Percentiles rank a stretch among this genome's conserved stretches.
phyloP scores from a whole-genome alignment of 1,139 yeast genomes.

The Debaryomyces robertsiae region DNA sequence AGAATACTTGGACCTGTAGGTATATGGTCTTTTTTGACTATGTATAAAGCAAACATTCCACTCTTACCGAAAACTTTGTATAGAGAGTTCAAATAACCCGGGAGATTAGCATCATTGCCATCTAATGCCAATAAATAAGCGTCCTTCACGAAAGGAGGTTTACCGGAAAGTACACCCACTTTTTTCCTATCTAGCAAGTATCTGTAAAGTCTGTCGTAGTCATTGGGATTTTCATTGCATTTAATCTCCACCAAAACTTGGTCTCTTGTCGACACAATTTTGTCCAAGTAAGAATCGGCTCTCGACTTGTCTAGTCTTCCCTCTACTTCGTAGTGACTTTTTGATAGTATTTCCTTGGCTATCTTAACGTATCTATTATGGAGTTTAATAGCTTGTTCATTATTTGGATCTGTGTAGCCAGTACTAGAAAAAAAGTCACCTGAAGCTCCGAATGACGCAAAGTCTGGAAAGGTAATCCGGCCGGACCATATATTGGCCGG shows the following conservation, averaged over 20 bases:
- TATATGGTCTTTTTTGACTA: slow-evolving; percentile 47
- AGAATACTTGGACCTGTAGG: slow-evolving; percentile 26
- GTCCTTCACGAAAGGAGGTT: slow-evolving; percentile 60
- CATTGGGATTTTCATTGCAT: slow-evolving; percentile 25
- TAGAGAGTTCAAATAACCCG: slow-evolving; percentile 28
- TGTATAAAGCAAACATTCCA: slow-evolving; percentile 48
- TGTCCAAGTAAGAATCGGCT: slow-evolving; percentile 60
- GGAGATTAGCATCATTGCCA: slow-evolving; percentile 28
- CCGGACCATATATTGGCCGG: slow-evolving; percentile 54
- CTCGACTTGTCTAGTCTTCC: slow-evolving; percentile 59
- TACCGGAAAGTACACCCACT: slow-evolving; percentile 63
- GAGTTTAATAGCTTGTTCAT: slow-evolving; percentile 22
- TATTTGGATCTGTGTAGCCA: slow-evolving; percentile 30
- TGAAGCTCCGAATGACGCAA: slow-evolving; percentile 49
- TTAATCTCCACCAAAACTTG: slow-evolving; percentile 51
- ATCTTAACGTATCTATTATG: slow-evolving; percentile 32
- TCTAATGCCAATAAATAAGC: slow-evolving; percentile 59
- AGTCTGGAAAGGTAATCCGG: slow-evolving; percentile 54
- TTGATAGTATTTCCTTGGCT: slow-evolving; percentile 32
- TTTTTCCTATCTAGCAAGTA: slow-evolving; percentile 53
- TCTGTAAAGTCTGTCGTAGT: slow-evolving; percentile 52
- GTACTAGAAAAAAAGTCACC: slow-evolving; percentile 48
- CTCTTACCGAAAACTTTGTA: slow-evolving; percentile 22
- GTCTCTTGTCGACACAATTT: slow-evolving; percentile 51
- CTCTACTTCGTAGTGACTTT: slow-evolving; percentile 49